A percentile compares a stretch with the other conserved stretches of the same genome.
Evolutionary conservation across 192 early-diverging fungal genomes (phyloP).

Genomic region (Spizellomyces punctatus): DNA sequence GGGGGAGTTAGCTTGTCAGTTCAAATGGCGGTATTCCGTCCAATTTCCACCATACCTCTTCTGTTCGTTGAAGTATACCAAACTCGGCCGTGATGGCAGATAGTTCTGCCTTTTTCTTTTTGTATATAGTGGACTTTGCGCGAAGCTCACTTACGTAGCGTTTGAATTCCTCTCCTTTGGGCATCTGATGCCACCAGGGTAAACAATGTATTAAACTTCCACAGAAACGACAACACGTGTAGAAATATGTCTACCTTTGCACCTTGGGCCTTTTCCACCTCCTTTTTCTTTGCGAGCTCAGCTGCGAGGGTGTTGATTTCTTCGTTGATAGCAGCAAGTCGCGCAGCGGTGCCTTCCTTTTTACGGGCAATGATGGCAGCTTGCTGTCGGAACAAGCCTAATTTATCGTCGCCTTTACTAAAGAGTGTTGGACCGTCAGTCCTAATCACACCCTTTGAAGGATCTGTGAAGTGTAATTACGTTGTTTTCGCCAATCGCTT

Average conservation of each 20-base stretch:
- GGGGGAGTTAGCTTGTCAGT: not conserved
- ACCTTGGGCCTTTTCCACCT: slow-evolving; percentile 34
- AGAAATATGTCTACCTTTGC: slow-evolving; percentile 27
- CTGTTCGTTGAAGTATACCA: slow-evolving; percentile 59
- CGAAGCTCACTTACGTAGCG: slow-evolving; percentile 61
- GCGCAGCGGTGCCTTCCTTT: slow-evolving; percentile 56
- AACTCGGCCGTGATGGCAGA: slow-evolving; percentile 52
- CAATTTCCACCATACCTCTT: slow-evolving; percentile 41
- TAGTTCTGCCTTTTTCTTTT: slow-evolving; percentile 57
- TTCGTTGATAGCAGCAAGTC: slow-evolving; percentile 38
- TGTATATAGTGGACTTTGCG: slow-evolving; percentile 60
- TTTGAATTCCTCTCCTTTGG: slow-evolving; percentile 69
- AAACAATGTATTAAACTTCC: no score
- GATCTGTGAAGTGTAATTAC: slow-evolving; percentile 25
- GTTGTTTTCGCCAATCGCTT: slow-evolving; percentile 48
- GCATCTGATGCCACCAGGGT: slow-evolving; percentile 36
- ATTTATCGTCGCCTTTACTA: slow-evolving; percentile 60
- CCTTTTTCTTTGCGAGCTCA: slow-evolving; percentile 46
- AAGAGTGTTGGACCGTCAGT: not conserved
- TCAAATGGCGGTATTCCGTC: not conserved
- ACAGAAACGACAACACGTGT: no score
- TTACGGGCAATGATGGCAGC: slow-evolving; percentile 61
- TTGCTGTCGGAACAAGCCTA: slow-evolving; percentile 64
- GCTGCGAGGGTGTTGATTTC: slow-evolving; percentile 41
- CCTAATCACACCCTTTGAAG: not conserved